These are phyloP conservation scores for Suhomyces panamericanus DNA, from an alignment of 1,139 yeast species.

Conservation along the genomic window DNA sequence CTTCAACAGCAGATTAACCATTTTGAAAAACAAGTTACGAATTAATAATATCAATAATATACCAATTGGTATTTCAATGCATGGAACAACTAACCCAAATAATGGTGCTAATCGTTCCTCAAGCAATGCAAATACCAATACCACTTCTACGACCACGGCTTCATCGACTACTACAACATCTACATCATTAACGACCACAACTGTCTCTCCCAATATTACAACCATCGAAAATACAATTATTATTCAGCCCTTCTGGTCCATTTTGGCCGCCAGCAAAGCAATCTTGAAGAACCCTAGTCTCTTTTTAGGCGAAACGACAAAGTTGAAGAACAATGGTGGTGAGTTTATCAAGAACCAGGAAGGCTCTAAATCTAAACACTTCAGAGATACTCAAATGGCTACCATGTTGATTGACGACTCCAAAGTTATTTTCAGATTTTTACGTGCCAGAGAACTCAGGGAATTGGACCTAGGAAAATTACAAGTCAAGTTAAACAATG, in stretches of 20 bases:
- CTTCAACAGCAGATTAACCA: conserved; percentile 30
- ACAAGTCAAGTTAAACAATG: conserved; percentile 56
- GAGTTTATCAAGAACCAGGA: conserved; percentile 23
- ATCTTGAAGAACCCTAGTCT: conserved; percentile 47
- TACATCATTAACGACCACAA: conserved; percentile 16
- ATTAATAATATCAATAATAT: conserved; percentile 9
- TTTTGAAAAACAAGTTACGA: conserved; percentile 12
- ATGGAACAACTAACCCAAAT: neutral
- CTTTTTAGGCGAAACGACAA: conserved; percentile 21
- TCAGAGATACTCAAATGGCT: conserved; percentile 20
- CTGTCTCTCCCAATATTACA: conserved; percentile 24
- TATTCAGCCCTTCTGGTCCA: conserved; percentile 68
- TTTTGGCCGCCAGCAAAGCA: conserved; percentile 61
- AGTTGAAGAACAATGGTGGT: conserved; percentile 19
- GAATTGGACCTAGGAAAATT: conserved; percentile 26
- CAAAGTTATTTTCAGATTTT: conserved; percentile 44
- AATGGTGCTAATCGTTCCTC: conserved; percentile 1
- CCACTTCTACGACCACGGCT: conserved; percentile 19
- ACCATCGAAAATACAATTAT: conserved; percentile 34
- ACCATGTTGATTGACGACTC: conserved; percentile 34
- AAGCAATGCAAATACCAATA: neutral
- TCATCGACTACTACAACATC: conserved; percentile 15
- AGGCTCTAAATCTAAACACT: conserved; percentile 10
- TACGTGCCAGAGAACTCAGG: conserved; percentile 24
- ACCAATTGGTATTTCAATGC: conserved; percentile 4